Base-by-base conservation (phyloP, 2,329 filamentous ascomycete genomes). In the Thermomyces lanuginosus region DNA sequence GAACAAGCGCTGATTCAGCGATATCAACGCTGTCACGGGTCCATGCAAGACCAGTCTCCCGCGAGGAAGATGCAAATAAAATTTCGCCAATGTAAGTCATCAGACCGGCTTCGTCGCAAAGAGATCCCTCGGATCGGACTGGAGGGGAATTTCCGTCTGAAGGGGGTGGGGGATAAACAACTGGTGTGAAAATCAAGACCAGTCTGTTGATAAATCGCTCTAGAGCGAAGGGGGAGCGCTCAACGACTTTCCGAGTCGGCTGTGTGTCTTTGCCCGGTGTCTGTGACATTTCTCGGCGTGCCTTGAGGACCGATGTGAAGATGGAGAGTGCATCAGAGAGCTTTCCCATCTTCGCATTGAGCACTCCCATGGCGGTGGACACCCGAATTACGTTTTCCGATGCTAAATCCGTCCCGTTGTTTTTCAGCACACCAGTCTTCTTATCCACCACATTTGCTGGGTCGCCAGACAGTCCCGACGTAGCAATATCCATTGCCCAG, bases 31-130 rank as follows among this genome's bases (percentile, higher is more conserved):
- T 83, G 36, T 92, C 81, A 29, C 82, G 70, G 1, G 86, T 92
- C 86, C 86, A 95, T 4, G 73, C 72, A 2, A 93, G 61, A 1
- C 83, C 86, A 34, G 77, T 74, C 25, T 80, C 72, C 10, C 50
- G 58, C 10, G 60, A 55, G n/a, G 67, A 64, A 4, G 67, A 68
- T 0, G 80, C 69, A 50, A 78, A 93, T 16, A 95, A 65, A 27
- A 95, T 92, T 56, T 95, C 86, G 32, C 86, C 86, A 36, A 95
- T 86, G 51, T 92, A 89, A 13, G 83, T 66, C 62, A 82, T 83
- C 8, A 93, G 56, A 0, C 72, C 81, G 2, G 83, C 82, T 51
- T 93, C 84, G 38, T 89, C 76, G 51, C 84, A 93, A 19, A 68
- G 65, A 37, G 79, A 71, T 15, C 64, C 60, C 6, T 70, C 46